phyloP scores from a whole-genome alignment of 148 eudicot species.

The Gaultheria prostrata region DNA sequence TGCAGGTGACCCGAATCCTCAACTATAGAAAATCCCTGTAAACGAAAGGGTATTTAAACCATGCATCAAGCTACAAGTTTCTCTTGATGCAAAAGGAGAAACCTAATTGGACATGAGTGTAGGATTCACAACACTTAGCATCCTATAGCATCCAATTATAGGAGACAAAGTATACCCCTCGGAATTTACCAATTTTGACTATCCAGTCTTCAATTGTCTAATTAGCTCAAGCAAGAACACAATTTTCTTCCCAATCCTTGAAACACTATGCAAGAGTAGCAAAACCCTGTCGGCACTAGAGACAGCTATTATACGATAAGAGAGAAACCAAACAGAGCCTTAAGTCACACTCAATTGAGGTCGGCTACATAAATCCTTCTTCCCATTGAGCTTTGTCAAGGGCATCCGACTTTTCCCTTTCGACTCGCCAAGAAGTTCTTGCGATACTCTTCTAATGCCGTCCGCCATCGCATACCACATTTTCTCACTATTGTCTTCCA shows the following conservation, averaged over 20 bases:
- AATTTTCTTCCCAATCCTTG: not conserved
- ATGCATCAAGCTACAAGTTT: slow-evolving; percentile 13
- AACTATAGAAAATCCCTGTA: not conserved
- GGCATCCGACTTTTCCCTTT: too few species aligned
- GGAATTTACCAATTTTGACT: not conserved
- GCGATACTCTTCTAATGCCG: too few species aligned
- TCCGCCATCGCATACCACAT: too few species aligned
- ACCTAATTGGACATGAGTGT: not conserved
- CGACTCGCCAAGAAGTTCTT: too few species aligned
- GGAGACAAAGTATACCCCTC: not conserved
- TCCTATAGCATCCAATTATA: not conserved
- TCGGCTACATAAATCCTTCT: too few species aligned
- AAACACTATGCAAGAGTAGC: not conserved
- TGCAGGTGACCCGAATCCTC: not conserved
- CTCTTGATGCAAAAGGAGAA: not conserved
- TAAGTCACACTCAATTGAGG: too few species aligned
- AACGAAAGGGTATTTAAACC: slow-evolving; percentile 5
- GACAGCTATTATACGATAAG: not conserved
- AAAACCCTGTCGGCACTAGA: not conserved
- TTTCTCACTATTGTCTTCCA: too few species aligned
- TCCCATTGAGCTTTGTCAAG: too few species aligned
- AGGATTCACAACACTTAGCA: not conserved
- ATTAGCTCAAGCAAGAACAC: not conserved
- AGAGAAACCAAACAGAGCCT: too few species aligned
- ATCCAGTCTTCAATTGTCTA: not conserved